Percentiles rank a stretch among this genome's conserved stretches.
Evolutionary conservation across 768 basidiomycete species (phyloP).

Genomic region (Fomitopsis serialis): DNA sequence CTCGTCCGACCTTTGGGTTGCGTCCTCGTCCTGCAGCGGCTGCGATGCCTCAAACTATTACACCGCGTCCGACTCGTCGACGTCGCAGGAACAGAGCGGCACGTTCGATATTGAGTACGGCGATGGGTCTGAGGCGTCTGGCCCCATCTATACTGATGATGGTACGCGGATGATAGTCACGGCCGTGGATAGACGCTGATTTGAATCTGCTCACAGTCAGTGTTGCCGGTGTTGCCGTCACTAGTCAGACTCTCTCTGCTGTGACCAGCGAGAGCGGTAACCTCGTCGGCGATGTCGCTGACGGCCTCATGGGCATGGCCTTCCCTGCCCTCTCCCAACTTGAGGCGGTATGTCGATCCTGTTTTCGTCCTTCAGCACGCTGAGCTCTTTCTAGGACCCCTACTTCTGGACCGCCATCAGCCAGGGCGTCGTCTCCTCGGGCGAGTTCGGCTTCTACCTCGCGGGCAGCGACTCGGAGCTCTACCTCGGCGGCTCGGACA

Average conservation of each 20-base stretch:
- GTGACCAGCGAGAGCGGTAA: conserved; percentile 33
- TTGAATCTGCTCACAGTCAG: conserved; percentile 3
- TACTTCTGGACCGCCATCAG: conserved; percentile 37
- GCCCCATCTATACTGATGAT: conserved; percentile 11
- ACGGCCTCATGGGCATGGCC: conserved; percentile 40
- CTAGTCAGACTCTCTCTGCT: conserved; percentile 37
- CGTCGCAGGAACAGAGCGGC: conserved; percentile 9
- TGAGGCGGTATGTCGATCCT: conserved; percentile 3
- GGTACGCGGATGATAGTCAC: conserved; percentile 1
- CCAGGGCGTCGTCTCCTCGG: conserved; percentile 26
- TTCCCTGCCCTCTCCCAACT: conserved; percentile 16
- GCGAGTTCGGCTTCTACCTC: conserved; percentile 47
- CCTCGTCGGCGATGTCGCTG: conserved; percentile 24
- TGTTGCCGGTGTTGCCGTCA: conserved; percentile 24
- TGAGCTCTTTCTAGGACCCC: conserved; percentile 18
- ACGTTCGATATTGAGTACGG: conserved; percentile 15
- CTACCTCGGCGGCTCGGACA: conserved; percentile 50
- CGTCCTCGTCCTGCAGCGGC: conserved; percentile 9
- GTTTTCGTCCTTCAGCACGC: not conserved
- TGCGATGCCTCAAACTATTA: conserved; percentile 10
- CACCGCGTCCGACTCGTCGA: conserved; percentile 10
- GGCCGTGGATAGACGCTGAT: not conserved
- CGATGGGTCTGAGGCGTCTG: conserved; percentile 13
- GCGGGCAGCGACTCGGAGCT: conserved; percentile 41
- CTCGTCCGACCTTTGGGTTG: conserved; percentile 28